phyloP scores from a whole-genome alignment of 2,329 filamentous ascomycete species.

The Sodiomyces alkalinus region DNA sequence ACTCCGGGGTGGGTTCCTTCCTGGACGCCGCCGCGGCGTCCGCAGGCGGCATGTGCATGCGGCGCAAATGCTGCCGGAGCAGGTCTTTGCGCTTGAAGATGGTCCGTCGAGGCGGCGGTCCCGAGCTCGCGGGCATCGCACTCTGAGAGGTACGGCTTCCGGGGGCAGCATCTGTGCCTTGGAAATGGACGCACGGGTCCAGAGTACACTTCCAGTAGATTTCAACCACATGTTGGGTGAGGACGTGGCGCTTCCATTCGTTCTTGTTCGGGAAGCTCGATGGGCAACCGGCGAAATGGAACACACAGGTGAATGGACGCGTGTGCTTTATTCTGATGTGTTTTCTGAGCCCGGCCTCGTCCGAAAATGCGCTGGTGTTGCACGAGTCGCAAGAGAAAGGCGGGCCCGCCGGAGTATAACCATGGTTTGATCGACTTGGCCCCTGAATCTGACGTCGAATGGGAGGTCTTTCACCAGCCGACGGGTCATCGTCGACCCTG shows the following conservation, averaged over 20 bases:
- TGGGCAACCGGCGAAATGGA: slow-evolving; percentile 60
- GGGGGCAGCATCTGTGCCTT: slow-evolving; percentile 13
- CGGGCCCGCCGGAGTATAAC: no score
- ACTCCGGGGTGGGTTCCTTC: slow-evolving; percentile 19
- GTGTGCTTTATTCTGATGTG: slow-evolving; percentile 39
- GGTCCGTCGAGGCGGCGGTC: slow-evolving; percentile 18
- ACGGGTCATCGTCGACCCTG: no score
- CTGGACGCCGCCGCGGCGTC: slow-evolving; percentile 21
- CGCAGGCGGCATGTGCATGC: slow-evolving; percentile 57
- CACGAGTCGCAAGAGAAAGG: no score
- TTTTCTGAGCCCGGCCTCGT: slow-evolving; percentile 26
- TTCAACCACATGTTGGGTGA: slow-evolving; percentile 63
- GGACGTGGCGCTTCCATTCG: slow-evolving; percentile 87
- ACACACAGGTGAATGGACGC: slow-evolving; percentile 60
- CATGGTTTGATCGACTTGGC: no score
- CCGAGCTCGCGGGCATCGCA: no score
- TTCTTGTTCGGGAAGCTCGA: slow-evolving; percentile 70
- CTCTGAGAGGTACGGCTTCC: no score
- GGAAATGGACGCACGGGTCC: slow-evolving; percentile 34
- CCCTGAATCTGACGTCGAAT: no score
- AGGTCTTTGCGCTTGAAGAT: slow-evolving; percentile 85
- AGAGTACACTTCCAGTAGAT: slow-evolving; percentile 63
- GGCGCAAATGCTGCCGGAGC: slow-evolving; percentile 73
- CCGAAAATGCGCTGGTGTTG: no score
- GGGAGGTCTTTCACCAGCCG: no score